Percentiles rank a stretch among this genome's conserved stretches.
phyloP scores from a whole-genome alignment of 2,329 filamentous ascomycete species.

The Pseudogymnoascus sp. region DNA sequence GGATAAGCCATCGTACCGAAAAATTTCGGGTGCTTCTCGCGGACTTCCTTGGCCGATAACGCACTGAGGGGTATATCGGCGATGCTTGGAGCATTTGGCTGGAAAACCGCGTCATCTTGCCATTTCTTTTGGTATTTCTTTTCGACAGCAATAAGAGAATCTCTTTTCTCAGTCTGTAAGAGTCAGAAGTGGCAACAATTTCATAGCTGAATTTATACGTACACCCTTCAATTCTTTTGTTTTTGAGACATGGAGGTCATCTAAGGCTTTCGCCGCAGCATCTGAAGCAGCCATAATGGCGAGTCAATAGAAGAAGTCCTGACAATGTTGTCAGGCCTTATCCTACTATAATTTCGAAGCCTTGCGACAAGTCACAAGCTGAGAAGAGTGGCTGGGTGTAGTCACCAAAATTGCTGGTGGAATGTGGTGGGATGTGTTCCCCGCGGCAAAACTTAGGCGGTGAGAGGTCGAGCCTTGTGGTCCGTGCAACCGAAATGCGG shows the following conservation, averaged over 20 bases:
- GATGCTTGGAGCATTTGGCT: slow-evolving; percentile 73
- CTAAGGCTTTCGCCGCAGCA: slow-evolving; percentile 36
- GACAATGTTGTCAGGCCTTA: background rate
- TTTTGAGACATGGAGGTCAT: slow-evolving; percentile 45
- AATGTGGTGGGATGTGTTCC: slow-evolving; percentile 8
- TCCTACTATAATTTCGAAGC: background rate
- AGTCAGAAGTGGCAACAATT: background rate
- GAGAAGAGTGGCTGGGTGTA: slow-evolving; percentile 1
- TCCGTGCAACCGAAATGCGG: slow-evolving; percentile 1
- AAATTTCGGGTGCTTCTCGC: slow-evolving; percentile 80
- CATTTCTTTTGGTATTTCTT: slow-evolving; percentile 88
- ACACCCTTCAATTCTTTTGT: slow-evolving; percentile 53
- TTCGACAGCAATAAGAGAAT: slow-evolving; percentile 71
- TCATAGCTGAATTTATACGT: slow-evolving; percentile 25
- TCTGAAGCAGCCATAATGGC: slow-evolving; percentile 36
- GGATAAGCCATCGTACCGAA: slow-evolving; percentile 72
- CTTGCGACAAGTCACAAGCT: slow-evolving; percentile 8
- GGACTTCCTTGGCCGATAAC: slow-evolving; percentile 64
- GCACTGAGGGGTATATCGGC: slow-evolving; percentile 68
- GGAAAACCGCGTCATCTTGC: slow-evolving; percentile 69
- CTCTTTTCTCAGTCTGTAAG: slow-evolving; percentile 71
- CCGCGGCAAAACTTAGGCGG: slow-evolving; percentile 8
- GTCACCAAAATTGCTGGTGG: slow-evolving; percentile 2
- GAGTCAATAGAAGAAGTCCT: slow-evolving; percentile 10
- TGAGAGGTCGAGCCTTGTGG: slow-evolving; percentile 5